Percentiles rank a stretch among this genome's conserved stretches.
Conservation (phyloP, 345 rosid species). For the Zanthoxylum bungeanum region DNA sequence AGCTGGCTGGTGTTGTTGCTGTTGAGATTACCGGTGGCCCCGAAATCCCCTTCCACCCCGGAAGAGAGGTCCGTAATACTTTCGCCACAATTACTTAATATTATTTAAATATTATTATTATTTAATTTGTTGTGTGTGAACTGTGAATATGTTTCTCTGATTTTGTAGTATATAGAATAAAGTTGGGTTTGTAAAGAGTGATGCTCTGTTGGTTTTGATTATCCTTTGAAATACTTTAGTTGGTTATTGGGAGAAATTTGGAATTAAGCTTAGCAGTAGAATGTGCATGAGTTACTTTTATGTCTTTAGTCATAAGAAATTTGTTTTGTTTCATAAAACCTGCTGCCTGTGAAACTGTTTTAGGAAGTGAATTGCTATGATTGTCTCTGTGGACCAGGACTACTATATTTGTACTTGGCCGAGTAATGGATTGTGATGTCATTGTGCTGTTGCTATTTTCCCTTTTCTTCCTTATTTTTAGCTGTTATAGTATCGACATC, state of each 20-base stretch:
- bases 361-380: background rate
- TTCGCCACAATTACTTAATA: no score
- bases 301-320: background rate
- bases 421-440: background rate
- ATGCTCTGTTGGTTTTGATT: background rate
- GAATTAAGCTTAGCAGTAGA: background rate
- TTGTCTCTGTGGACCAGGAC: background rate
- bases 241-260: background rate
- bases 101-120: no score
- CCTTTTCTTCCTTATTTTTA: no score
- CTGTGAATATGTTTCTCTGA: no score
- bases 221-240: background rate
- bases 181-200: no score
- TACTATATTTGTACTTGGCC: background rate
- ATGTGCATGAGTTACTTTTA: background rate
- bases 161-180: no score
- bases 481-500: no score
- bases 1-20: constrained; percentile 94
- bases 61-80: constrained; percentile 74
- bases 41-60: constrained; percentile 92
- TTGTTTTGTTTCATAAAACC: background rate
- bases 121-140: no score
- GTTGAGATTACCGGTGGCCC: constrained; percentile 99
- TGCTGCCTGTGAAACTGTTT: background rate
- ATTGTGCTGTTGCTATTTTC: background rate